phyloP scores from a whole-genome alignment of 441 rosid genomes.

The Geranium incanum region DNA sequence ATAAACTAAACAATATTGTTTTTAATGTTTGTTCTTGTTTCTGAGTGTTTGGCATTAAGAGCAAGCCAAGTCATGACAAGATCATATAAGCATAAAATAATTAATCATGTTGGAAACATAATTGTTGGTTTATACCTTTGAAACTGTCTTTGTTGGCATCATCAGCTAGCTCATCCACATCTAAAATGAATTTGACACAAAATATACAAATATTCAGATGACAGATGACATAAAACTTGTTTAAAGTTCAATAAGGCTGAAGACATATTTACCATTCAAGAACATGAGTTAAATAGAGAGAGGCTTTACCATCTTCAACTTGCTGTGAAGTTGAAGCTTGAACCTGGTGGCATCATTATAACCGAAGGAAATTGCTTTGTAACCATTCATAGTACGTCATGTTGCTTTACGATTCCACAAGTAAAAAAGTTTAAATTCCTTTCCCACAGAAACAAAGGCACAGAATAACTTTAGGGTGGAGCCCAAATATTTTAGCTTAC shows the following conservation, averaged over 20 bases:
- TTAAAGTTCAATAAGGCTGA: background rate
- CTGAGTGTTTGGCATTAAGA: background rate
- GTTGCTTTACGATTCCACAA: too few relatives aligned
- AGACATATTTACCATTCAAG: background rate
- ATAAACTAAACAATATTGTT: background rate
- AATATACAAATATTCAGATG: background rate
- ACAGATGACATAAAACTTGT: background rate
- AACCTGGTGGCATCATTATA: too few relatives aligned
- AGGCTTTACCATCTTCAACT: too few relatives aligned
- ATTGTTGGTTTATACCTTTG: background rate
- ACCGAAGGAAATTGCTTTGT: too few relatives aligned
- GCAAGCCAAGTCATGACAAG: conserved; percentile 5
- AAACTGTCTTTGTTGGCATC: background rate
- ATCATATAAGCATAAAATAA: conserved; percentile 1
- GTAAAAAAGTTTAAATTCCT: too few relatives aligned
- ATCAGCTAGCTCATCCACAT: conserved; percentile 7
- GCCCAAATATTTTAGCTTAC: too few relatives aligned
- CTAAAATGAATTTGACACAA: conserved; percentile 4
- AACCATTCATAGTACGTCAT: too few relatives aligned
- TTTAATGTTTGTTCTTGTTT: background rate
- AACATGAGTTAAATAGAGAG: too few relatives aligned
- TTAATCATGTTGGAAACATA: background rate
- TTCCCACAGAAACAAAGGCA: too few relatives aligned
- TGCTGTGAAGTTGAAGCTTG: too few relatives aligned
- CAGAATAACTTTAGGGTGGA: too few relatives aligned